Conservation (phyloP, 1,284 basidiomycete genomes). For the Pholiota adiposa region DNA sequence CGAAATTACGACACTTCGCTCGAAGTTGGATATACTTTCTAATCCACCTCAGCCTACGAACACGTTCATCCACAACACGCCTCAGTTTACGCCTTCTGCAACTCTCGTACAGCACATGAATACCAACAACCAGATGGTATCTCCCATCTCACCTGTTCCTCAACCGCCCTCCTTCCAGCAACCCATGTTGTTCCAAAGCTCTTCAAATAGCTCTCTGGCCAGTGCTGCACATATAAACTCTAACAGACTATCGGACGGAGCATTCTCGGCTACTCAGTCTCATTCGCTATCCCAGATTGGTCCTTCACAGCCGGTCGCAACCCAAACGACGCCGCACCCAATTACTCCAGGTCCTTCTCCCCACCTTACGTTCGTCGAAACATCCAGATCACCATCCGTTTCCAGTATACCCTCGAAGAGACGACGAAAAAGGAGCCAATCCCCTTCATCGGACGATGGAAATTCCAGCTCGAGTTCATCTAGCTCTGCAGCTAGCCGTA, state of each 20-base stretch:
- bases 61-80: constrained; percentile 27
- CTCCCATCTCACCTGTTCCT: constrained; percentile 41
- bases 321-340: constrained; percentile 24
- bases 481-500: constrained; percentile 33
- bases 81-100: constrained; percentile 32
- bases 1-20: constrained; percentile 57
- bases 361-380: constrained; percentile 30
- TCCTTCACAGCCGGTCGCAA: not conserved
- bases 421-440: constrained; percentile 38
- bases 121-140: constrained; percentile 28
- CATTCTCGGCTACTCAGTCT: constrained; percentile 6
- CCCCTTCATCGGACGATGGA: constrained; percentile 40
- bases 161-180: constrained; percentile 32
- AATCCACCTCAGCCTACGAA: constrained; percentile 4
- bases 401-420: constrained; percentile 16
- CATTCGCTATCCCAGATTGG: not conserved
- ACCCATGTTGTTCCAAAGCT: constrained; percentile 45
- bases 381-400: constrained; percentile 9
- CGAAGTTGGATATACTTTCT: constrained; percentile 35
- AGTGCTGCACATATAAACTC: constrained; percentile 6
- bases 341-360: constrained; percentile 40
- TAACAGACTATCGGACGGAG: constrained; percentile 7
- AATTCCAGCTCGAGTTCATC: constrained; percentile 37
- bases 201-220: constrained; percentile 36
- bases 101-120: constrained; percentile 27